Conservation (phyloP, 2,329 filamentous ascomycete species). For the Aspergillus nomiae region DNA sequence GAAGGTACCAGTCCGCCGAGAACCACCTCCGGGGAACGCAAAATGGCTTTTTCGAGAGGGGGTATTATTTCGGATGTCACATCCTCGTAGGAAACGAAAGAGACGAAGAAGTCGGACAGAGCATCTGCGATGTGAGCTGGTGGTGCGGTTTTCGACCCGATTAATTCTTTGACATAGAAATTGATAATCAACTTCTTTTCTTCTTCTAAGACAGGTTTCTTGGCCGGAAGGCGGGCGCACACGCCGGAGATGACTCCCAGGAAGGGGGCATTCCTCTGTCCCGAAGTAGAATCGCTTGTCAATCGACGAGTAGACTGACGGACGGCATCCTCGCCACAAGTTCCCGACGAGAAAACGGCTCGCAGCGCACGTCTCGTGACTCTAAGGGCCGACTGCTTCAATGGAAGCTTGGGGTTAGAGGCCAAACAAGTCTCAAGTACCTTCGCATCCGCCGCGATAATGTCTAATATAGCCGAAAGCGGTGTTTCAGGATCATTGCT, state of each 20-base stretch:
- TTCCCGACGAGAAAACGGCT: conserved; percentile 65
- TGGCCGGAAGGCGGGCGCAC: conserved; percentile 68
- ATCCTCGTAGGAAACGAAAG: conserved; percentile 73
- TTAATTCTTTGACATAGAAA: conserved; percentile 83
- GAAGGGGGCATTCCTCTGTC: conserved; percentile 71
- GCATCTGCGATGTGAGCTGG: conserved; percentile 72
- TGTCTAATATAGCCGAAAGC: conserved; percentile 58
- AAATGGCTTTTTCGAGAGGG: conserved; percentile 80
- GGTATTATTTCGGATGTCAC: conserved; percentile 75
- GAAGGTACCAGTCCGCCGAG: conserved; percentile 76
- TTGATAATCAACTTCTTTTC: conserved; percentile 73
- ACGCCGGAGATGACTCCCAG: conserved; percentile 88
- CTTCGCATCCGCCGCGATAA: conserved; percentile 70
- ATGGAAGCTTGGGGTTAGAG: conserved; percentile 61
- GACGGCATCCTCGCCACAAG: conserved; percentile 63
- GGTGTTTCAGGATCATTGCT: conserved; percentile 66
- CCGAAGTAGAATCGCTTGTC: conserved; percentile 66
- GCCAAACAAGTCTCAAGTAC: conserved; percentile 77
- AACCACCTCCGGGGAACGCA: conserved; percentile 88
- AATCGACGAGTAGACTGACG: conserved; percentile 66
- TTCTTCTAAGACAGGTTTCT: conserved; percentile 63
- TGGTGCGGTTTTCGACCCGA: conserved; percentile 74
- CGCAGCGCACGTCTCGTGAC: conserved; percentile 79
- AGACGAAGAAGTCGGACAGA: conserved; percentile 78
- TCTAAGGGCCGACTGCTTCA: conserved; percentile 73